phyloP scores from a whole-genome alignment of 1,284 basidiomycete species.

The Anthracocystis setariae region DNA sequence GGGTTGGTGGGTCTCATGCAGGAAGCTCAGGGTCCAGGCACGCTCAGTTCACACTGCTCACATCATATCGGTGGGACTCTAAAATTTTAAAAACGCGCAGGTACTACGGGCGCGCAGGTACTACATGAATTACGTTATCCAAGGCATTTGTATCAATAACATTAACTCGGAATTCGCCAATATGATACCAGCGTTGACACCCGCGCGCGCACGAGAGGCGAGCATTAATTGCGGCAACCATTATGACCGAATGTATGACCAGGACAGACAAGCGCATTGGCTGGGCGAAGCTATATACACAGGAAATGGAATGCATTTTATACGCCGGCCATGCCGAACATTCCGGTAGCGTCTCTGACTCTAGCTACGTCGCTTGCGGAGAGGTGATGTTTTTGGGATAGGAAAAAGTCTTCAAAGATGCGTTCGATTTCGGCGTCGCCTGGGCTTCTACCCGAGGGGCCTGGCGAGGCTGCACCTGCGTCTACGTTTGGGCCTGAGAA shows the following conservation, averaged over 20 bases:
- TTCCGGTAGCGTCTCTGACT: conserved; percentile 61
- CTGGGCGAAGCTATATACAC: background rate
- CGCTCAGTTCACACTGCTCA: too few relatives aligned
- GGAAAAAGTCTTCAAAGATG: conserved; percentile 66
- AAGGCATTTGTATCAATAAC: too few relatives aligned
- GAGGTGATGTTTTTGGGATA: conserved; percentile 61
- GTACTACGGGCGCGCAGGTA: too few relatives aligned
- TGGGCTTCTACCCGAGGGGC: conserved; percentile 26
- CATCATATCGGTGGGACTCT: too few relatives aligned
- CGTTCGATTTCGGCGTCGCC: conserved; percentile 63
- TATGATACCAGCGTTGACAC: too few relatives aligned
- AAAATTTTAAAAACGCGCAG: too few relatives aligned
- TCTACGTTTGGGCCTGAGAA: conserved; percentile 45
- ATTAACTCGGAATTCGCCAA: too few relatives aligned
- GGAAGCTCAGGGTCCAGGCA: too few relatives aligned
- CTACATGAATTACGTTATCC: too few relatives aligned
- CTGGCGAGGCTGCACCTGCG: conserved; percentile 38
- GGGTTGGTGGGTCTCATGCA: background rate
- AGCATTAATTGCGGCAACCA: too few relatives aligned
- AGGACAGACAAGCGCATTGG: background rate
- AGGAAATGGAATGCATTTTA: conserved; percentile 5
- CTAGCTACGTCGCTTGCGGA: conserved; percentile 62
- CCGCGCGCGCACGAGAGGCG: too few relatives aligned
- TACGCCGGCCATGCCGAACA: conserved; percentile 62
- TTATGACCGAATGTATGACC: background rate